These are phyloP conservation scores for Juglanconis juglandina DNA, from an alignment of 2,329 filamentous ascomycete genomes.

Conservation along the genomic window DNA sequence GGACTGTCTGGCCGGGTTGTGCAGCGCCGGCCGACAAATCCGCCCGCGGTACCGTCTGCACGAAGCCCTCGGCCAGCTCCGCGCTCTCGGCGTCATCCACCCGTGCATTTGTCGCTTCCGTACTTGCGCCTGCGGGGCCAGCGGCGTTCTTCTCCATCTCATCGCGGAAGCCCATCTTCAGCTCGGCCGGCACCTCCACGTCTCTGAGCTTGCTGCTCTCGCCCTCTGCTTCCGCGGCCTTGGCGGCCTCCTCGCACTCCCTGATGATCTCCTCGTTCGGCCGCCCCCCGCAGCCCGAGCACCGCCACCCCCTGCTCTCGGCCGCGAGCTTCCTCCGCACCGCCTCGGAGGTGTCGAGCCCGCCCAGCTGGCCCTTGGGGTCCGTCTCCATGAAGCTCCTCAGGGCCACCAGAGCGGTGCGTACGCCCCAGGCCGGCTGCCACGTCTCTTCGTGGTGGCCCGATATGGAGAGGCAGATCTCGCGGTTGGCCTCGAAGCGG, in stretches of 20 bases:
- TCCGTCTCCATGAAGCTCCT: slow-evolving; percentile 92
- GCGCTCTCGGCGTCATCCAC: slow-evolving; percentile 40
- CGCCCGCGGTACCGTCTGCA: slow-evolving; percentile 42
- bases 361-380: slow-evolving; percentile 82
- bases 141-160: slow-evolving; percentile 52
- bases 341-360: slow-evolving; percentile 70
- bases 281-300: slow-evolving; percentile 67
- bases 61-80: slow-evolving; percentile 56
- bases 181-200: slow-evolving; percentile 50
- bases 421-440: slow-evolving; percentile 96
- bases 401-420: slow-evolving; percentile 78
- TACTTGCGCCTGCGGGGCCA: slow-evolving; percentile 13
- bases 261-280: slow-evolving; percentile 70
- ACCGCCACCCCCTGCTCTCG: slow-evolving; percentile 65
- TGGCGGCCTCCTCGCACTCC: slow-evolving; percentile 62
- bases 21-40: slow-evolving; percentile 19
- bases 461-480: slow-evolving; percentile 91
- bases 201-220: slow-evolving; percentile 30
- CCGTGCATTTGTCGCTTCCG: neutral
- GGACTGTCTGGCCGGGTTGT: slow-evolving; percentile 27
- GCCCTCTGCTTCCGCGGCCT: slow-evolving; percentile 25
- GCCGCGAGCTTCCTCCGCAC: slow-evolving; percentile 67
- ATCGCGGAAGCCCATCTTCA: slow-evolving; percentile 69
- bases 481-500: slow-evolving; percentile 91
- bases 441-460: slow-evolving; percentile 98